Percentiles rank a stretch among this genome's conserved stretches.
phyloP scores from a whole-genome alignment of 306 rosid species.

The Acacia crassicarpa region DNA sequence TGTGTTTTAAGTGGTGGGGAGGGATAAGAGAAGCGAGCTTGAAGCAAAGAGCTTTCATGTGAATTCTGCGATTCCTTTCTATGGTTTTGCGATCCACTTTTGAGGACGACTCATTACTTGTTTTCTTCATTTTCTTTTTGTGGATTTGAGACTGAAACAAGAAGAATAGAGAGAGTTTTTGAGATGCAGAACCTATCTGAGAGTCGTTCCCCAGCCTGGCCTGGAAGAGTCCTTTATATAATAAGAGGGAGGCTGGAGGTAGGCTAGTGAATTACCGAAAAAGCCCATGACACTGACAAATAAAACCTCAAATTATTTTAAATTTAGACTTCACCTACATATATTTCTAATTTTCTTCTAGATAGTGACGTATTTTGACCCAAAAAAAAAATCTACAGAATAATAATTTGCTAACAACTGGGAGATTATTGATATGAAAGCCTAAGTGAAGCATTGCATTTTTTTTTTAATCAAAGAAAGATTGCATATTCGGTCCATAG shows the following conservation, averaged over 20 bases:
- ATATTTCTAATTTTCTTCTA: no score
- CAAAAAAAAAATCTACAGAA: no score
- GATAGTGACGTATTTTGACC: no score
- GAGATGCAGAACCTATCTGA: neutral
- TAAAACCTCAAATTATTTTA: neutral
- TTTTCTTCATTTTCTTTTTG: conserved; percentile 29
- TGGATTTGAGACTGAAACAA: neutral
- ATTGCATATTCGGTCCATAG: no score
- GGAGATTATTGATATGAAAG: no score
- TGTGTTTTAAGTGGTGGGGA: conserved; percentile 35
- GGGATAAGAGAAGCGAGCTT: conserved; percentile 69
- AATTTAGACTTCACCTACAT: neutral
- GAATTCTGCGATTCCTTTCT: conserved; percentile 72
- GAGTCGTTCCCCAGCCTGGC: neutral
- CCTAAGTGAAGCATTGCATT: no score
- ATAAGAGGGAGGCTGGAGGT: neutral
- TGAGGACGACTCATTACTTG: neutral
- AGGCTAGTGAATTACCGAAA: neutral
- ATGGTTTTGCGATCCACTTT: conserved; percentile 66
- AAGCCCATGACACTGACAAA: neutral
- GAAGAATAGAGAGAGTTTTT: neutral
- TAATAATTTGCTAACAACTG: no score
- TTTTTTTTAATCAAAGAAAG: no score
- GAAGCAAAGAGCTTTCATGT: conserved; percentile 66
- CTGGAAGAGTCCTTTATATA: neutral